Evolutionary conservation across 169 alveolate species (phyloP).

Genomic region (Plasmodium coatneyi): DNA sequence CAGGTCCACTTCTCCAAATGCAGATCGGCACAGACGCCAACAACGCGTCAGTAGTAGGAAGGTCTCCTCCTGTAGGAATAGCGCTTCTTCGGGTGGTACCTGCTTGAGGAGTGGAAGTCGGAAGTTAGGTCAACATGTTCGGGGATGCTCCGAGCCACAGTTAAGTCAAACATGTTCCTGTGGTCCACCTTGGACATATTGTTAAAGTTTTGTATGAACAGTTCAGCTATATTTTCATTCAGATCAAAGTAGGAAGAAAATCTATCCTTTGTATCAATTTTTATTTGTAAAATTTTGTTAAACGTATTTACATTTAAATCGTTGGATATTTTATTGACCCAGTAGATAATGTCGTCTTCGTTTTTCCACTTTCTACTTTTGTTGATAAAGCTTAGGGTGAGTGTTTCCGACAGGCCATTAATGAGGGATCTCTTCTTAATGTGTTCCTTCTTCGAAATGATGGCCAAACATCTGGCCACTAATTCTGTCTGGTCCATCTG

Average conservation of each 20-base stretch:
- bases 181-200: constrained; percentile 46
- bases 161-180: constrained; percentile 29
- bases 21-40: not conserved
- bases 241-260: constrained; percentile 51
- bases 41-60: constrained; percentile 19
- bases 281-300: constrained; percentile 60
- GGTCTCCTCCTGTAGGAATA: constrained; percentile 28
- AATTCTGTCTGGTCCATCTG: constrained; percentile 35
- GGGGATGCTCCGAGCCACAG: constrained; percentile 38
- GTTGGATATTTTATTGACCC: constrained; percentile 54
- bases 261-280: constrained; percentile 56
- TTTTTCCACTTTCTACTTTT: constrained; percentile 66
- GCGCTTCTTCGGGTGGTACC: constrained; percentile 23
- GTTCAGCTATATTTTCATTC: constrained; percentile 45
- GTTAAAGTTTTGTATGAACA: constrained; percentile 46
- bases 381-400: constrained; percentile 34
- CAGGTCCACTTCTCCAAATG: not conserved
- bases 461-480: constrained; percentile 50
- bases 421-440: constrained; percentile 54
- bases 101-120: constrained; percentile 1
- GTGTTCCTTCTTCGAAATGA: constrained; percentile 54
- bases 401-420: constrained; percentile 39
- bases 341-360: constrained; percentile 43
- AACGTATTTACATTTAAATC: constrained; percentile 53
- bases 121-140: constrained; percentile 1